These are phyloP conservation scores for Citropsis articulata DNA, from an alignment of 345 rosid species.

Conservation along the genomic window DNA sequence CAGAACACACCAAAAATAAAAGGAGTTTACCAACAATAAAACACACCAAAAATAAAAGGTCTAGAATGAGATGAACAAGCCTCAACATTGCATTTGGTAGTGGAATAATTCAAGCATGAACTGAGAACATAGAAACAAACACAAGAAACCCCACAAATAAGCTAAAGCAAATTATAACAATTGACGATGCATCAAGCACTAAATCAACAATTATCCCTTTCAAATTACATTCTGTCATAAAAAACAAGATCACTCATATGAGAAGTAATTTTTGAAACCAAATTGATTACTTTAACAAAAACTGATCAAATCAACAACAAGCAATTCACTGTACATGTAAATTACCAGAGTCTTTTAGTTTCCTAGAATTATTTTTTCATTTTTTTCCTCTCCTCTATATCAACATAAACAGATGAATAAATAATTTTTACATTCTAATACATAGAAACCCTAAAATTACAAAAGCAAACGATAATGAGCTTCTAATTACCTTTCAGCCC, in stretches of 20 bases:
- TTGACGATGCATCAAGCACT: not conserved
- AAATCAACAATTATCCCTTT: not conserved
- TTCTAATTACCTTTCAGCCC: slow-evolving; percentile 72
- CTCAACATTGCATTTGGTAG: not conserved
- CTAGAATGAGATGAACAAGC: not conserved
- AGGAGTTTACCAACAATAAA: not conserved
- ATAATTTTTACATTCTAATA: not conserved
- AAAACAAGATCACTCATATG: not conserved
- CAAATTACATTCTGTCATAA: not conserved
- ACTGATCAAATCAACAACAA: not conserved
- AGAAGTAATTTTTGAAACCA: not conserved
- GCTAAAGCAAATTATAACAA: not conserved
- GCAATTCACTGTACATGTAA: not conserved
- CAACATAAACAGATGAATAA: not conserved
- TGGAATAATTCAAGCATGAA: not conserved
- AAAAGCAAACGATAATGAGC: not conserved
- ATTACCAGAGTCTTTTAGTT: not conserved
- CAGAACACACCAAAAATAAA: not conserved
- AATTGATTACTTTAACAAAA: not conserved
- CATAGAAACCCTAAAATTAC: slow-evolving; percentile 10
- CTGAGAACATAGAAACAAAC: not conserved
- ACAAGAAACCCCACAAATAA: not conserved
- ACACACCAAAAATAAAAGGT: not conserved
- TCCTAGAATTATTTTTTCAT: not conserved
- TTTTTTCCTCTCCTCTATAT: not conserved